phyloP scores from a whole-genome alignment of 2,329 filamentous ascomycete genomes.

The Neonectria punicea region DNA sequence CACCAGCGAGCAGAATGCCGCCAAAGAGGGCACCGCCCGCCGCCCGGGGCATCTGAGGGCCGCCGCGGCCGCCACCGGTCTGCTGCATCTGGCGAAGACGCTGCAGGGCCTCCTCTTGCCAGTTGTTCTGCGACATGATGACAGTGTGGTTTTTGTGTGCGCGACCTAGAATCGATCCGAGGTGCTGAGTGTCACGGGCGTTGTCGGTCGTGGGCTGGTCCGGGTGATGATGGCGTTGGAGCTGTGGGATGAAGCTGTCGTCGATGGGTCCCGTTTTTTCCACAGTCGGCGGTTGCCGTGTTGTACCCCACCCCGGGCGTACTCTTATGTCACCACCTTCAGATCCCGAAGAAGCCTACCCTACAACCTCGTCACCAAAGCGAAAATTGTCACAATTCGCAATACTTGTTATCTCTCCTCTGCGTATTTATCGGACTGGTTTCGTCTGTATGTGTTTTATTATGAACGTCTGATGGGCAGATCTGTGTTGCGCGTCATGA shows the following conservation, averaged over 20 bases:
- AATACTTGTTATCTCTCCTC: background rate
- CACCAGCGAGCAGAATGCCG: constrained; percentile 58
- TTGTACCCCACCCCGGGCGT: constrained; percentile 9
- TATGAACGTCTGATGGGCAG: no score
- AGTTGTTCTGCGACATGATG: constrained; percentile 52
- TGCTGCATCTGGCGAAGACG: constrained; percentile 61
- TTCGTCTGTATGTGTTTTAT: background rate
- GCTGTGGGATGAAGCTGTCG: constrained; percentile 42
- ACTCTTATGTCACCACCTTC: constrained; percentile 14
- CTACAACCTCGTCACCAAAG: background rate
- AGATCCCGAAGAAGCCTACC: background rate
- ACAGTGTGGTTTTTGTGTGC: constrained; percentile 13
- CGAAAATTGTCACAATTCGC: background rate
- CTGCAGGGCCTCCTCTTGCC: constrained; percentile 62
- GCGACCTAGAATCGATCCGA: constrained; percentile 25
- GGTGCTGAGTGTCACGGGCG: constrained; percentile 12
- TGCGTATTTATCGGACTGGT: background rate
- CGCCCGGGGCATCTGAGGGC: constrained; percentile 55
- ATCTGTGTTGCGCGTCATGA: no score
- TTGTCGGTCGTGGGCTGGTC: constrained; percentile 27
- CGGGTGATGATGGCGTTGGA: constrained; percentile 39
- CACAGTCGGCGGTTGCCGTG: constrained; percentile 35
- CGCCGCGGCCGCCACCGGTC: constrained; percentile 54
- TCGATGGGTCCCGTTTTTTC: constrained; percentile 42
- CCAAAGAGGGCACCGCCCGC: constrained; percentile 54